A percentile compares a stretch with the other conserved stretches of the same genome.
These are phyloP conservation scores for Penicillium sp. DNA, from an alignment of 2,329 filamentous ascomycete species.

Conservation along the genomic window DNA sequence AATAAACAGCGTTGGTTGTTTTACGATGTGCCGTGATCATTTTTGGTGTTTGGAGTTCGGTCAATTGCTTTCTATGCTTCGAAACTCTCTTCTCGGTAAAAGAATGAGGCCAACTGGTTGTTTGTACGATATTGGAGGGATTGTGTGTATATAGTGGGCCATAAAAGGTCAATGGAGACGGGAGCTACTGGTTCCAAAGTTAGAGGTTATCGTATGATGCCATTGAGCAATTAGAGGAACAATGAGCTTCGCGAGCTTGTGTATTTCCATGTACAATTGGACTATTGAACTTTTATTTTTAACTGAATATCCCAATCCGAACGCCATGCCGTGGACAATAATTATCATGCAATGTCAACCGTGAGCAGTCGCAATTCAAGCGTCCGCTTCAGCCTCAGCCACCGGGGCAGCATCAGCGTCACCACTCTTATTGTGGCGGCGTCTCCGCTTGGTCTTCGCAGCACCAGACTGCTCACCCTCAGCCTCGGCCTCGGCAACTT, in stretches of 20 bases:
- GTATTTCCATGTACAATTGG: conserved; percentile 1
- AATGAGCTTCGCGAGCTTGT: background rate
- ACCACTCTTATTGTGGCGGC: conserved; percentile 35
- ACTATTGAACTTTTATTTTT: conserved; percentile 23
- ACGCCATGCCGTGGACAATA: conserved; percentile 31
- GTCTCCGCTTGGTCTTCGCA: conserved; percentile 36
- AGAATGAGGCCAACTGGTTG: background rate
- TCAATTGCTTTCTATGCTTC: conserved; percentile 7
- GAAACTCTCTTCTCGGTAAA: conserved; percentile 8
- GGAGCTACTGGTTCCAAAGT: background rate
- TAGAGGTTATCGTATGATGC: background rate
- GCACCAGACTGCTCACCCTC: conserved; percentile 24
- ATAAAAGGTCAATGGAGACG: background rate
- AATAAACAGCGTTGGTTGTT: conserved; percentile 10
- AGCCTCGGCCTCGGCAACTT: conserved; percentile 11
- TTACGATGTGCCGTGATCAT: background rate
- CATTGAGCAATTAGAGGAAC: background rate
- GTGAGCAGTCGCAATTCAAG: conserved; percentile 8
- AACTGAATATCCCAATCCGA: conserved; percentile 23
- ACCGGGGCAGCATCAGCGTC: conserved; percentile 13
- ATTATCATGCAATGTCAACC: conserved; percentile 3
- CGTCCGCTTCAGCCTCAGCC: conserved; percentile 20
- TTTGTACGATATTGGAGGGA: conserved; percentile 11
- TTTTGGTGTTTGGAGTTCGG: conserved; percentile 12
- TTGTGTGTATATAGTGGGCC: background rate